Evolutionary conservation across 1,139 yeast species (phyloP).

Genomic region (Pichia inconspicua): DNA sequence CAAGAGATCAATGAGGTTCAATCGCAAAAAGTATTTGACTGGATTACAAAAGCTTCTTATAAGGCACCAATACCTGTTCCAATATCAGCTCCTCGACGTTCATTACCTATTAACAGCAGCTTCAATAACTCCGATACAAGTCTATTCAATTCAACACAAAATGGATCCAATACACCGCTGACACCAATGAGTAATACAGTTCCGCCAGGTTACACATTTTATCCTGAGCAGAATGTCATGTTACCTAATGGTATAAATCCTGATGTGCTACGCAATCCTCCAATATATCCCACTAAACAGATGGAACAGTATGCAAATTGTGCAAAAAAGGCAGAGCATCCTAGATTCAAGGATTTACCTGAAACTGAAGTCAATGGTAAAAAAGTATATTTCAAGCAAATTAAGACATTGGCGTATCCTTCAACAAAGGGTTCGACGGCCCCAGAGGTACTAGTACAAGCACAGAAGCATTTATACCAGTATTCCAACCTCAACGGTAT

Average conservation of each 20-base stretch:
- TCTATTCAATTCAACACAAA: background rate
- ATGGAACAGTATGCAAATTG: background rate
- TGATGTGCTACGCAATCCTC: background rate
- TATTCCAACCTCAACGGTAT: conserved; percentile 16
- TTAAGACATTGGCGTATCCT: conserved; percentile 14
- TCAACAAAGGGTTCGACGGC: conserved; percentile 10
- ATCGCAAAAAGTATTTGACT: conserved; percentile 14
- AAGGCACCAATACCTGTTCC: background rate
- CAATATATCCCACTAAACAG: background rate
- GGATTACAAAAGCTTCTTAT: conserved; percentile 14
- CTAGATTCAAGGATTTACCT: conserved; percentile 12
- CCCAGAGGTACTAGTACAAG: conserved; percentile 13
- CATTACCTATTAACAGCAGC: background rate
- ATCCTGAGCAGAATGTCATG: conserved; percentile 5
- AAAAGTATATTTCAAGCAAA: conserved; percentile 11
- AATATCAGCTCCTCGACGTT: background rate
- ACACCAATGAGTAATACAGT: conserved; percentile 7
- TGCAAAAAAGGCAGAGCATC: conserved; percentile 6
- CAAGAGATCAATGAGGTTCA: conserved; percentile 15
- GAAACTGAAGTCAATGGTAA: conserved; percentile 12
- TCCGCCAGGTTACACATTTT: conserved; percentile 5
- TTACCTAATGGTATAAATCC: conserved; percentile 3
- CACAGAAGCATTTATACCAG: conserved; percentile 14
- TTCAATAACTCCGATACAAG: conserved; percentile 1
- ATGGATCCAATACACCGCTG: conserved; percentile 6